phyloP scores from a whole-genome alignment of 345 rosid species.

The Lenwebbia sp. region DNA sequence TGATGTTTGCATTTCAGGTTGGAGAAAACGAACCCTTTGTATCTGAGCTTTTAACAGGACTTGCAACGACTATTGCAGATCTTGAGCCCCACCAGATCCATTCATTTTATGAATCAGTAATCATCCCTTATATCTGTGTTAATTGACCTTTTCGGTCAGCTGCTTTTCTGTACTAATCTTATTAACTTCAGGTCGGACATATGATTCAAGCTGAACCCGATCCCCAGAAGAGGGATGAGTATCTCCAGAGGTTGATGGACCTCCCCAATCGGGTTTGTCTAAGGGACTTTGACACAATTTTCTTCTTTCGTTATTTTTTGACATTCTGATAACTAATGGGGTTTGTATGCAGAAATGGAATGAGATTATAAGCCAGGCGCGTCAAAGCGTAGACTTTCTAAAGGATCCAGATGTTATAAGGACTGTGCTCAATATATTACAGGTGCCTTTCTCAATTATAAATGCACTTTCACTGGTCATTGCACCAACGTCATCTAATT shows the following conservation, averaged over 20 bases:
- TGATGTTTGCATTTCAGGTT: conserved; percentile 45
- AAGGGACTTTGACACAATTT: background rate
- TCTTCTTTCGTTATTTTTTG: background rate
- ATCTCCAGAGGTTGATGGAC: conserved; percentile 83
- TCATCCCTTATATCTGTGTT: background rate
- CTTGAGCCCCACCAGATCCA: conserved; percentile 99
- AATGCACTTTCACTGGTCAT: background rate
- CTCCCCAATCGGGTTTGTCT: conserved; percentile 83
- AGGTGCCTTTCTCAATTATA: conserved; percentile 30
- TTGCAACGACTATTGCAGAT: conserved; percentile 88
- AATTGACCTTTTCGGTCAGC: background rate
- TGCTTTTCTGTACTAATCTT: background rate
- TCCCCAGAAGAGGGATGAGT: conserved; percentile 93
- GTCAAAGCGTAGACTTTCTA: conserved; percentile 83
- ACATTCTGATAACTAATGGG: background rate
- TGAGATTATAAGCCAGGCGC: conserved; percentile 90
- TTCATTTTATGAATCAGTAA: conserved; percentile 94
- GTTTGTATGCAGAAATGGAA: conserved; percentile 79
- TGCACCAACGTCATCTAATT: background rate
- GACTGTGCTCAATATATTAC: conserved; percentile 85
- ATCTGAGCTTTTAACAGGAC: conserved; percentile 92
- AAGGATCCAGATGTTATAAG: conserved; percentile 89
- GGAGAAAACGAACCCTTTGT: conserved; percentile 98
- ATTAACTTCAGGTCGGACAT: conserved; percentile 60
- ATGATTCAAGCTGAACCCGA: conserved; percentile 99